Evolutionary conservation across 2,329 filamentous ascomycete genomes (phyloP), one percentile per base, ranked within the genome.

Genomic region (Exophiala oligosperma): DNA sequence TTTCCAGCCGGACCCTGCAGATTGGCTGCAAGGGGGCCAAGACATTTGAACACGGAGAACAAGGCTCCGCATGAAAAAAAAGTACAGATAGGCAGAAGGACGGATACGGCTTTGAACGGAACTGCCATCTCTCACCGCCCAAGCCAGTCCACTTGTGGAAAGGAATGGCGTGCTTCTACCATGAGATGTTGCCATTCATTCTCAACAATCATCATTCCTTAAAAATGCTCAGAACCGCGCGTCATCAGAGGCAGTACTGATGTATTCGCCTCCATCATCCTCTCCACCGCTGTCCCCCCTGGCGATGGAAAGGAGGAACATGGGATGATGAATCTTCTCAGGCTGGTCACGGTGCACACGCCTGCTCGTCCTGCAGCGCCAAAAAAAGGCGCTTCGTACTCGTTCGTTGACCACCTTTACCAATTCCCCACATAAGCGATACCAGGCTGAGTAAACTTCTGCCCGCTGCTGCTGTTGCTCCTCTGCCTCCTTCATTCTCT

Each of bases 401-500:
- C 21, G 38, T 52, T 52, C 50, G 38, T 37, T 43, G 37, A 35
- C 14, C 17, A 38, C 32, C 32, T 37, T 3, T 12, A 21, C 12
- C 5, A 21, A 21, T 14, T 26, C 61, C 57, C 61, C 61, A 63
- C 61, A 63, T 63, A 63, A 57, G 61, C 61, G 46, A 58, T 58
- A 55, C 54, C 54, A 51, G 29, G 53, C 52, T 46, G 41, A 59
- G 55, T 51, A 60, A 61, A 54, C 46, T 52, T 61, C 14, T 41
- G 23, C 43, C 54, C 48, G 41, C 28, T 29, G 35, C 28, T 35
- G n/a, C 21, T 40, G 28, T 51, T 21, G 38, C 28, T 7, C 28
- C 21, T 37, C 35, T n/a, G 21, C 44, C 26, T 54, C 8, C 53
- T 53, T 47, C 44, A 12, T 40, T 38, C 46, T 44, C 24, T 24